Conservation (phyloP, 352 stramenopile species). For the Phytophthora sojae region DNA sequence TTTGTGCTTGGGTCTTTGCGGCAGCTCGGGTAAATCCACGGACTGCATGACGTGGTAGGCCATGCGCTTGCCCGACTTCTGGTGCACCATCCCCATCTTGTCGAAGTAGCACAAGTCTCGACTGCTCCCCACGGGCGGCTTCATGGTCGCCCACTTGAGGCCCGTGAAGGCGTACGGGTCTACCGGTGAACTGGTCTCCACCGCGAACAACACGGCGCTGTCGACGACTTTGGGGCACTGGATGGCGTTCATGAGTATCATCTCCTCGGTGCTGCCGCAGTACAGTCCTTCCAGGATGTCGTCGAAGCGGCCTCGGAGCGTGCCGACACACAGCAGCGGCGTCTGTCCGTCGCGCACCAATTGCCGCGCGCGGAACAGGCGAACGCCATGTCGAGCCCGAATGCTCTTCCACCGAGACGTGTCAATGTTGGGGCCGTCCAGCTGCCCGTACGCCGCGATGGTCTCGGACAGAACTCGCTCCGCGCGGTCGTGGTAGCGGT, state of each 20-base stretch:
- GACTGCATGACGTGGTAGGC: constrained; percentile 48
- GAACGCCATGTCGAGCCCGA: constrained; percentile 23
- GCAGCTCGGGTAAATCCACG: constrained; percentile 27
- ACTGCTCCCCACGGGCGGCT: constrained; percentile 28
- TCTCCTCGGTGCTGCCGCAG: constrained; percentile 35
- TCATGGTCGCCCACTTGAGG: constrained; percentile 43
- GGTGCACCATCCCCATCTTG: constrained; percentile 35
- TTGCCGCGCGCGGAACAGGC: constrained; percentile 35
- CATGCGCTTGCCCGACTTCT: constrained; percentile 37
- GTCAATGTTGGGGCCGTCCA: constrained; percentile 31
- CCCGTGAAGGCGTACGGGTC: constrained; percentile 41
- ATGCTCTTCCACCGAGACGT: constrained; percentile 40
- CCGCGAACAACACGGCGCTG: constrained; percentile 34
- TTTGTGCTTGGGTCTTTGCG: constrained; percentile 18
- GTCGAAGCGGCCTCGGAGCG: constrained; percentile 38
- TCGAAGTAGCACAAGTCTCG: constrained; percentile 48
- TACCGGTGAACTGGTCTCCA: constrained; percentile 15
- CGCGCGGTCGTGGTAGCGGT: constrained; percentile 45
- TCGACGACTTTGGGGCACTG: constrained; percentile 30
- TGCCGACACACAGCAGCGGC: constrained; percentile 39
- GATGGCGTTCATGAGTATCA: constrained; percentile 41
- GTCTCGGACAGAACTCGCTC: constrained; percentile 46
- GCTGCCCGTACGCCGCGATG: constrained; percentile 37
- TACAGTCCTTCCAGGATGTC: constrained; percentile 48
- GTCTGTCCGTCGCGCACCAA: constrained; percentile 1